Base-by-base conservation (phyloP, 768 basidiomycete species). In the Tylopilus balloui region DNA sequence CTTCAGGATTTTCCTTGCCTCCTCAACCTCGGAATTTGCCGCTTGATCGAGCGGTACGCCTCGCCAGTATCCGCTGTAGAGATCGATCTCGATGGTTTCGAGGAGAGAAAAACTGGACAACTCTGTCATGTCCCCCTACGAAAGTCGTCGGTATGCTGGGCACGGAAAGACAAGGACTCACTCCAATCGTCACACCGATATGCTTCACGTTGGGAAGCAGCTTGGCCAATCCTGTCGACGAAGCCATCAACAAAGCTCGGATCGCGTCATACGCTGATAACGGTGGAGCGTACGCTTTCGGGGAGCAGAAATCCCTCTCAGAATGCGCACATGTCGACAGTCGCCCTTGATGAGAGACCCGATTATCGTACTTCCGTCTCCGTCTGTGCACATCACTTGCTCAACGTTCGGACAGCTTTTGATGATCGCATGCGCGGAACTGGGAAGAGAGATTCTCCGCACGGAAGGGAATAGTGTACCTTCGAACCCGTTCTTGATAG, bases 401-500 rank as follows among this genome's bases (percentile, higher is more conserved):
- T 17, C 34, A 6, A 34, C 7, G 8, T 34, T 34, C n/a, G n/a
- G 34, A 34, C 34, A 34, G n/a, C 34, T 15, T 34, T n/a, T 34
- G 9, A 34, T 10, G n/a, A 34, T 34, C 34, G 45, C 35, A 19
- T 53, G 51, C 23, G 42, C 48, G 15, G 36, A 45, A 11, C 15
- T 38, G 25, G 48, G 47, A 2, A 52, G 28, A n/a, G 27, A 25
- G 24, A 54, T 50, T 25, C 28, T 60, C 42, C 40, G 41, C 11
- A 52, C 51, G 0, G 42, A 34, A 4, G 52, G 53, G 27, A 60
- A 50, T 47, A 7, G 42, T 42, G 36, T 47, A 4, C 41, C 47
- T 41, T 37, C 20, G n/a, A 60, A 52, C 24, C 14, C 40, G 9
- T 46, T 24, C 42, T 49, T 48, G 44, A 65, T 43, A 5, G 21